phyloP scores from a whole-genome alignment of 169 alveolate species.

The Perkinsus olseni region DNA sequence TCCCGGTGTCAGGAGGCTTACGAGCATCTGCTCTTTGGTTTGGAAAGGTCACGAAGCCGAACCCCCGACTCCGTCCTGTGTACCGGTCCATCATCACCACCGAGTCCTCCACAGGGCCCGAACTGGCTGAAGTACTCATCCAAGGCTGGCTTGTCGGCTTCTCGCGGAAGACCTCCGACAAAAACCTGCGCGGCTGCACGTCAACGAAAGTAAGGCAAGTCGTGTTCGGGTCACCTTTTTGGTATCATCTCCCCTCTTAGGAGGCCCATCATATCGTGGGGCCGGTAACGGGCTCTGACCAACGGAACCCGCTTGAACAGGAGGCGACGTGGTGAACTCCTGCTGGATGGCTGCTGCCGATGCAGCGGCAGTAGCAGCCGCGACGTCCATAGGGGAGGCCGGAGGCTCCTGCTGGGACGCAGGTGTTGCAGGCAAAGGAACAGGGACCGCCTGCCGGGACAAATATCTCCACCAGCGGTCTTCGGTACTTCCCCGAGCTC shows the following conservation, averaged over 20 bases:
- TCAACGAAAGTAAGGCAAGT: no score
- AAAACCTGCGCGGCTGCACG: slow-evolving; percentile 35
- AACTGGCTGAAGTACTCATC: slow-evolving; percentile 45
- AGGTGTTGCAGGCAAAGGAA: no score
- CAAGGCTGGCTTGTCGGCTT: slow-evolving; percentile 51
- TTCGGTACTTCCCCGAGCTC: no score
- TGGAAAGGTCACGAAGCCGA: slow-evolving; percentile 64
- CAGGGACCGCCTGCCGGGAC: no score
- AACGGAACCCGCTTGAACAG: background rate
- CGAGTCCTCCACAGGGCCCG: slow-evolving; percentile 41
- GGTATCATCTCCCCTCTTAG: background rate
- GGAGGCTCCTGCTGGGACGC: no score
- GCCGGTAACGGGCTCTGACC: background rate
- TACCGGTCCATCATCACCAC: slow-evolving; percentile 34
- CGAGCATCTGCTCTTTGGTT: slow-evolving; percentile 18
- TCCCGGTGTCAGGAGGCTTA: background rate
- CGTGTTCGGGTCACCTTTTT: background rate
- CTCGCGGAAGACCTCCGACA: slow-evolving; percentile 73
- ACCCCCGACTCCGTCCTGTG: slow-evolving; percentile 72
- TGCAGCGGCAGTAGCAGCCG: no score
- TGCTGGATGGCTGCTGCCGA: background rate
- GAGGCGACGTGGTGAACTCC: background rate
- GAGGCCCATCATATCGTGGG: background rate
- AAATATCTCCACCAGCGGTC: no score
- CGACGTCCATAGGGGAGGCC: no score